Base-by-base conservation (phyloP, 352 stramenopile genomes). In the Globisporangium cystogenes region DNA sequence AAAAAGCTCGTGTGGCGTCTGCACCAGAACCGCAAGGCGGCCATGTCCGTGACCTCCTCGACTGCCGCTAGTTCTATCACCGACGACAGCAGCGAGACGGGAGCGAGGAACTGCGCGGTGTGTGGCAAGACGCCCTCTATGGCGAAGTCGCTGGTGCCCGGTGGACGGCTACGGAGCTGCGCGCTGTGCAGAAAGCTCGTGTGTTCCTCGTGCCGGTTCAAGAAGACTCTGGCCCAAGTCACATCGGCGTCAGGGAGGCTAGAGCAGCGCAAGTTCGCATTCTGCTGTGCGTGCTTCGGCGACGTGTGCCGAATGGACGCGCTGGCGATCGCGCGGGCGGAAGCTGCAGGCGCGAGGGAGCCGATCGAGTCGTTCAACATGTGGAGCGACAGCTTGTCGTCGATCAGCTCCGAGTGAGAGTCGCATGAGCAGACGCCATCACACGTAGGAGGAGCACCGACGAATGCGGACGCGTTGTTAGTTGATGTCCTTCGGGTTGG, bases 1-100 rank as follows among this genome's bases (percentile, higher is more conserved):
- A n/a, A n/a, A 36, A 54, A 54, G 26, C 48, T 54, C 33, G 12
- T 23, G 48, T 54, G 33, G 33, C 10, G 15, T 2, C 20, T 54
- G 35, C 58, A 27, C n/a, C n/a, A n/a, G n/a, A n/a, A n/a, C n/a
- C n/a, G n/a, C n/a, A n/a, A 36, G 31, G 14, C 31, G 11, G 11
- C 31, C 8, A 10, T 15, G 4, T 36, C 31, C 0, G 4, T 36
- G 31, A 15, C 31, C 8, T 36, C 31, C 8, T 36, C 31, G 31
- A 36, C 7, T 36, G 31, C 8, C 31, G 8, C 31, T 10, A 36
- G 31, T 31, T 4, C 27, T 7, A 31, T 31, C 27, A 31, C 6
- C 8, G 31, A 36, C 8, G 11, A 15, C 11, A 7, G 31, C 31
- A 36, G 31, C 31, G 11, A 36, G 4, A 15, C 31, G 14, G 31